A percentile compares a stretch with the other conserved stretches of the same genome.
Conservation (phyloP, 2,329 filamentous ascomycete species). For the Biscogniauxia marginata region DNA sequence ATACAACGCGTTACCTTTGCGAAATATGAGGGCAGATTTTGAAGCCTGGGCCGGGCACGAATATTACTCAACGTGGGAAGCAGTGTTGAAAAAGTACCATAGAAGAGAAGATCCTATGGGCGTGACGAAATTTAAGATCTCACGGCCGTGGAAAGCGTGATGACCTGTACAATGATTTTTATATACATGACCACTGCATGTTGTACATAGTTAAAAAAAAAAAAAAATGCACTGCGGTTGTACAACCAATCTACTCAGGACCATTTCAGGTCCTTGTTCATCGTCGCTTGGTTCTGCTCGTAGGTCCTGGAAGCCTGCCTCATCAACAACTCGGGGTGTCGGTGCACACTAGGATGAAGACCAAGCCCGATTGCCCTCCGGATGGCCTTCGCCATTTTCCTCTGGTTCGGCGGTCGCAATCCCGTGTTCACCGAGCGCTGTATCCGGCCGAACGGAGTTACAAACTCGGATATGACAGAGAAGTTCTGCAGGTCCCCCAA, state of each 20-base stretch:
- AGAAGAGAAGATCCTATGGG: constrained; percentile 44
- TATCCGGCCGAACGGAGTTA: constrained; percentile 82
- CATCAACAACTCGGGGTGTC: constrained; percentile 77
- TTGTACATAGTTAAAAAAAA: too few species aligned
- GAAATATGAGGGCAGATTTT: constrained; percentile 65
- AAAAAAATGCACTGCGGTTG: too few species aligned
- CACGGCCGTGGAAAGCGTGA: constrained; percentile 48
- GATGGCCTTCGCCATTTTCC: constrained; percentile 90
- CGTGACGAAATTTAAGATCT: constrained; percentile 49
- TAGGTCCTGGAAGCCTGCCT: constrained; percentile 18
- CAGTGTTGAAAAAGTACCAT: constrained; percentile 55
- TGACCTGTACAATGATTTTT: constrained; percentile 33
- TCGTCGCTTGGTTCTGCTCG: constrained; percentile 17
- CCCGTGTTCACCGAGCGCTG: constrained; percentile 73
- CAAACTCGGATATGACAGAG: constrained; percentile 84
- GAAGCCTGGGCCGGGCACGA: constrained; percentile 70
- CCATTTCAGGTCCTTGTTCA: constrained; percentile 11
- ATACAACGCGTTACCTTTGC: constrained; percentile 70
- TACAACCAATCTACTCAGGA: too few species aligned
- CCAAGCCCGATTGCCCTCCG: constrained; percentile 85
- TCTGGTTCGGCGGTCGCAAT: constrained; percentile 83
- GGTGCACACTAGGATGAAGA: constrained; percentile 86
- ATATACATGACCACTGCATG: constrained; percentile 21
- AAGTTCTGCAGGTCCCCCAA: constrained; percentile 81
- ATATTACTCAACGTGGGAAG: constrained; percentile 68